These are phyloP conservation scores for Geosiphon pyriformis DNA, from an alignment of 192 early-diverging fungal genomes.

Conservation along the genomic window DNA sequence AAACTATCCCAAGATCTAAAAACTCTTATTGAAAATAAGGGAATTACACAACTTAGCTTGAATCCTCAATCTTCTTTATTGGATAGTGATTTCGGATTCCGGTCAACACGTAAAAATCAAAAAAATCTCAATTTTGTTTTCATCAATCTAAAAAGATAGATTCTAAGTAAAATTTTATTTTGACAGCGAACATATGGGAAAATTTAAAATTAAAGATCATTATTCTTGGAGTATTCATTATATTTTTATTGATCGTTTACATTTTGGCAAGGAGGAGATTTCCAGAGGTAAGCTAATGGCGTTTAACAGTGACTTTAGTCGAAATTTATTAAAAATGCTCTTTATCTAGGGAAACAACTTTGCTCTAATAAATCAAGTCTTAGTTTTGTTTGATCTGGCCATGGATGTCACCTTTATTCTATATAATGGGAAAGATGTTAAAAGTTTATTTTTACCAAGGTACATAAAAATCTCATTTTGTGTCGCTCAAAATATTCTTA, in stretches of 20 bases:
- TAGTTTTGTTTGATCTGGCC: background rate
- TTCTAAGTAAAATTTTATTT: background rate
- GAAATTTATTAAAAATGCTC: background rate
- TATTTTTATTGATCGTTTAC: conserved; percentile 5
- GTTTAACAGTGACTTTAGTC: background rate
- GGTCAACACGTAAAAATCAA: background rate
- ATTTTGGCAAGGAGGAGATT: background rate
- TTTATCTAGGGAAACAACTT: conserved; percentile 8
- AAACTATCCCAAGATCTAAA: too few relatives aligned
- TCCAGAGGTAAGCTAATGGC: background rate
- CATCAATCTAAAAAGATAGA: too few relatives aligned
- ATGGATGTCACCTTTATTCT: background rate
- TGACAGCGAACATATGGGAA: conserved; percentile 9
- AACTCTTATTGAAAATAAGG: background rate
- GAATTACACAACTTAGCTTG: background rate
- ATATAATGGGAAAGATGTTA: background rate
- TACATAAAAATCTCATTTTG: background rate
- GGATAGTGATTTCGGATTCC: background rate
- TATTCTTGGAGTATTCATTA: background rate
- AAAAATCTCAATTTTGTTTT: background rate
- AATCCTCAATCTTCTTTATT: background rate
- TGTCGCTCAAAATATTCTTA: background rate
- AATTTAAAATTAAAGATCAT: background rate
- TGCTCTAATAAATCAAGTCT: conserved; percentile 5
- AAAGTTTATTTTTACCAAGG: conserved; percentile 9